Percentiles rank a stretch among this genome's conserved stretches.
phyloP scores from a whole-genome alignment of 306 rosid species.

The Fragaria ananassa region DNA sequence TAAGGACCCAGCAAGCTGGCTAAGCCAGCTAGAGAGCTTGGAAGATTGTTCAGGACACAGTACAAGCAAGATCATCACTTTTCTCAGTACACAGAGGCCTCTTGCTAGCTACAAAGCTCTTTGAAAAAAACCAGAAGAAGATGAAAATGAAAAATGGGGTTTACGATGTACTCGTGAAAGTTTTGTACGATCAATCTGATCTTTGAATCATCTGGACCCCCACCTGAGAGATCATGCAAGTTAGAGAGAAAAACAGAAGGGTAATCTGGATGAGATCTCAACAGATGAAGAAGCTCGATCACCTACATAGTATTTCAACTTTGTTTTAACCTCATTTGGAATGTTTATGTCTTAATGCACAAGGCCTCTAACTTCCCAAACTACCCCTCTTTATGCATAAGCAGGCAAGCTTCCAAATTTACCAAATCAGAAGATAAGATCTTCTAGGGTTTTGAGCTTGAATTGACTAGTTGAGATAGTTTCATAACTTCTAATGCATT shows the following conservation, averaged over 20 bases:
- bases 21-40: constrained; percentile 53
- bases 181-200: constrained; percentile 30
- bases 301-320: constrained; percentile 9
- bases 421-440: neutral
- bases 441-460: neutral
- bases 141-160: constrained; percentile 21
- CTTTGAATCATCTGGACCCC: constrained; percentile 40
- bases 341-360: constrained; percentile 9
- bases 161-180: constrained; percentile 44
- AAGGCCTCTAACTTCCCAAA: neutral
- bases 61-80: constrained; percentile 22
- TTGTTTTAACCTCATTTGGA: neutral
- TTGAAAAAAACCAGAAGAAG: neutral
- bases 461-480: neutral
- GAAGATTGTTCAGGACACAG: constrained; percentile 60
- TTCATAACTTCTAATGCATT: neutral
- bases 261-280: constrained; percentile 18
- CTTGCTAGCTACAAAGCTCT: constrained; percentile 22
- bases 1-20: constrained; percentile 31
- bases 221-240: constrained; percentile 28
- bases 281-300: constrained; percentile 5
- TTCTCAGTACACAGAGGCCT: constrained; percentile 28
- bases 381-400: neutral
- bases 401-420: neutral
- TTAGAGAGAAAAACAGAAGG: constrained; percentile 25